Evolutionary conservation across 179 eudicot genomes (phyloP), one percentile per base, ranked within the genome.

Genomic region (Spergularia azorica): DNA sequence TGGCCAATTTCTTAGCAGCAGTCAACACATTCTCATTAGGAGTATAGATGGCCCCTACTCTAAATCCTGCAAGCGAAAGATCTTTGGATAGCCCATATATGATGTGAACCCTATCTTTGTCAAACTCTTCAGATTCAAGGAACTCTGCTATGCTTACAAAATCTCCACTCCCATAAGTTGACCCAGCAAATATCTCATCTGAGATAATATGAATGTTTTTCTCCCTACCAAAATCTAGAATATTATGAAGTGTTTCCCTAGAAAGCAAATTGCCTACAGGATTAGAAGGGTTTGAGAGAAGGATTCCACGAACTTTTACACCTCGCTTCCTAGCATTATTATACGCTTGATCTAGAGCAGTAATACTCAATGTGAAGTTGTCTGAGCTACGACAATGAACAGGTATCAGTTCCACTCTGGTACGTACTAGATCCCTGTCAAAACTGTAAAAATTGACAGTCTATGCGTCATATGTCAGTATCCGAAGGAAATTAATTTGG

Each of bases 101-200:
- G 52, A 94, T 86, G 78, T 94, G 98, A 76, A 94, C 90, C 81
- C 95, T 80, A 50, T 84, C 80, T 82, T 80, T 88, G 82, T 93
- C 93, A 38, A 81, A 63, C 18, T 89, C 94, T 75, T 92, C 91
- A 2, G 88, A 74, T 54, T 89, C 89, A 1, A 90, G 72, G 71
- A 94, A 89, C 71, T 94, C 91, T 2, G 92, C 91, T 86, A 94
- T 86, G 88, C 98, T 94, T 50, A 92, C 86, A 77, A 94, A 94
- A 57, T 91, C 88, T 20, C 75, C 88, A 67, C 73, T 71, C 16
- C 91, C 93, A 78, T 76, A 86, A 9, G 73, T 84, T 26, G 97
- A 92, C 65, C 92, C 94, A 9, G 91, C 90, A 84, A 86, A 88
- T 46, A 89, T 81, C 77, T 94, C 98, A 79, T 92, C 90, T 9